Evolutionary conservation across 2,329 filamentous ascomycete species (phyloP).

Genomic region (Didymellaceae sp.): DNA sequence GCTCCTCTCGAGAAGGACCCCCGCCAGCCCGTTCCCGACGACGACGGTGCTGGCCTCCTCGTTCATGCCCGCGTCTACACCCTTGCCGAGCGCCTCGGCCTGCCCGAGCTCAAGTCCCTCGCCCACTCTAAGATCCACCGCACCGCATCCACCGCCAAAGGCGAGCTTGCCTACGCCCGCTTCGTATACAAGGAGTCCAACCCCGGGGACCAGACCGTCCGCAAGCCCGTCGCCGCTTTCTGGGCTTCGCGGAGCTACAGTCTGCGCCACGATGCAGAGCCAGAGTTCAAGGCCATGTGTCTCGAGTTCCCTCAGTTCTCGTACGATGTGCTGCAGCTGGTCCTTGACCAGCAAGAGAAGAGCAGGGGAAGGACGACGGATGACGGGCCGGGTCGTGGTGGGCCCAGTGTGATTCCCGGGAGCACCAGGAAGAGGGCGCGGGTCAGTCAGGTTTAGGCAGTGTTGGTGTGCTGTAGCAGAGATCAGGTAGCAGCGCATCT

Average conservation of each 20-base stretch:
- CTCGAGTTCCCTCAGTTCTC: constrained; percentile 90
- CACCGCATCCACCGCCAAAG: constrained; percentile 83
- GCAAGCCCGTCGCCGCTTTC: constrained; percentile 85
- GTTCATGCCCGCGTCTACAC: constrained; percentile 92
- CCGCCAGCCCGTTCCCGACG: constrained; percentile 69
- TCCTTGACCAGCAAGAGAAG: constrained; percentile 60
- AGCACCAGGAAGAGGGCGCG: constrained; percentile 42
- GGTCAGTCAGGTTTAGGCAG: constrained; percentile 35
- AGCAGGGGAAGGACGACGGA: constrained; percentile 30
- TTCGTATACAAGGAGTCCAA: constrained; percentile 84
- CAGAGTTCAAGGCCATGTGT: constrained; percentile 83
- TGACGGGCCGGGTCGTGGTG: constrained; percentile 30
- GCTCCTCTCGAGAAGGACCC: constrained; percentile 74
- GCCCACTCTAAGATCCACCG: constrained; percentile 91
- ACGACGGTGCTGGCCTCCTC: constrained; percentile 81
- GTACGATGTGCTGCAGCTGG: constrained; percentile 83
- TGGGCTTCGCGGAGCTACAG: constrained; percentile 85
- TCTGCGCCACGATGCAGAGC: constrained; percentile 82
- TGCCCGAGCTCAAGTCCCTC: constrained; percentile 71
- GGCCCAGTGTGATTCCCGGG: constrained; percentile 48
- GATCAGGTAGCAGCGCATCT: too few relatives aligned
- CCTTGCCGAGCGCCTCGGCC: constrained; percentile 77
- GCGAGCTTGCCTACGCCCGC: constrained; percentile 89
- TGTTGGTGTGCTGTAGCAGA: too few relatives aligned
- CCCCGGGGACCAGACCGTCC: constrained; percentile 72